Percentiles rank a stretch among this genome's conserved stretches.
Conservation (phyloP, 495 filamentous ascomycete species). For the Cudoniella acicularis region DNA sequence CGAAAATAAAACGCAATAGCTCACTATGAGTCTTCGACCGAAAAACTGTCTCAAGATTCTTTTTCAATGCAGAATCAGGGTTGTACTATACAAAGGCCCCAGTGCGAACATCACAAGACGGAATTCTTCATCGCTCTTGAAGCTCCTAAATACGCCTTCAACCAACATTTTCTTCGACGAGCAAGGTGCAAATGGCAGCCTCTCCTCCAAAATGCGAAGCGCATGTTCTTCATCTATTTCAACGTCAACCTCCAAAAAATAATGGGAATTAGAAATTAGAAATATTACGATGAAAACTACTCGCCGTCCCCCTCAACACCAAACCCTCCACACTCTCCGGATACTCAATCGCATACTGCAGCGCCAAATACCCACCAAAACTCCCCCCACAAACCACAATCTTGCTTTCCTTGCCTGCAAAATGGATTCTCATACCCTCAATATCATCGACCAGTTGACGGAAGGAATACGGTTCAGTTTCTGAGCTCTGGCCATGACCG, state of each 20-base stretch:
- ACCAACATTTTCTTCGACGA: neutral
- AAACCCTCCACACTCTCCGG: neutral
- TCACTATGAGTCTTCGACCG: conserved; percentile 2
- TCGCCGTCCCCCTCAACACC: neutral
- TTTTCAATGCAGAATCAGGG: neutral
- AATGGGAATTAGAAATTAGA: neutral
- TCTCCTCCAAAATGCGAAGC: neutral
- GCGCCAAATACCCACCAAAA: conserved; percentile 1
- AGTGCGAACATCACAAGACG: conserved; percentile 2
- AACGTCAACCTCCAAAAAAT: neutral
- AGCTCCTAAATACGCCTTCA: neutral
- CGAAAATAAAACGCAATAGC: no score
- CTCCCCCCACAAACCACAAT: neutral
- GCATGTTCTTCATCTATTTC: neutral
- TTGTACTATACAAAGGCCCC: neutral
- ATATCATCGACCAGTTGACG: conserved; percentile 4
- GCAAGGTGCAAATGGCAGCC: neutral
- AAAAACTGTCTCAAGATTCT: conserved; percentile 4
- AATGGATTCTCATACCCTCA: neutral
- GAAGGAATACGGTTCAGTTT: neutral
- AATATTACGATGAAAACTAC: neutral
- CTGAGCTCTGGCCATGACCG: conserved; percentile 1
- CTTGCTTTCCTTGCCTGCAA: neutral
- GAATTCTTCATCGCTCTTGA: conserved; percentile 3
- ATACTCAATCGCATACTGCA: conserved; percentile 3